Conservation (phyloP, 1,284 basidiomycete species). For the Grifola frondosa region DNA sequence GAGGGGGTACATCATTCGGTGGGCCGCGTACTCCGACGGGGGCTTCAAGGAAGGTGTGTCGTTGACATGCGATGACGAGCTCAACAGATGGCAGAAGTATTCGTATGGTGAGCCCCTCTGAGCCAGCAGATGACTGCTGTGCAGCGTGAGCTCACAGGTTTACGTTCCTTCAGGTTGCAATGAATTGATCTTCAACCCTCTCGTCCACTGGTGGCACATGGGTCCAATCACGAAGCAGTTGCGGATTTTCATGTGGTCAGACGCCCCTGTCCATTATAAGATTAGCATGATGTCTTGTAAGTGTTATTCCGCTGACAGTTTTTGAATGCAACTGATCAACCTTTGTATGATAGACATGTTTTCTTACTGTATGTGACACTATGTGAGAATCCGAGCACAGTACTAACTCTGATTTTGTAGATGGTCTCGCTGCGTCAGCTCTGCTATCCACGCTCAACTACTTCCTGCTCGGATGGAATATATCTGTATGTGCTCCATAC, state of each 20-base stretch:
- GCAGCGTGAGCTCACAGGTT: slow-evolving; percentile 10
- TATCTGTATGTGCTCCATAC: slow-evolving; percentile 38
- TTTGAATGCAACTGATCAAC: slow-evolving; percentile 17
- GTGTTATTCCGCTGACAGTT: slow-evolving; percentile 40
- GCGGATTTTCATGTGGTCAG: slow-evolving; percentile 75
- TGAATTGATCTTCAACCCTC: slow-evolving; percentile 77
- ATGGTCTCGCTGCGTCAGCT: slow-evolving; percentile 72
- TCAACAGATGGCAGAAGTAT: slow-evolving; percentile 88
- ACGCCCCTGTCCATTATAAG: slow-evolving; percentile 81
- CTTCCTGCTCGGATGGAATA: slow-evolving; percentile 59
- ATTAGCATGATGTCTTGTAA: slow-evolving; percentile 72
- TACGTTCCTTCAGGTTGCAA: slow-evolving; percentile 44
- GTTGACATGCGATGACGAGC: slow-evolving; percentile 75
- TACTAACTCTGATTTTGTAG: slow-evolving; percentile 31
- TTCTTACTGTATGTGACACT: slow-evolving; percentile 64
- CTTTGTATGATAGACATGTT: slow-evolving; percentile 77
- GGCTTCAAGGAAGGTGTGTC: slow-evolving; percentile 90
- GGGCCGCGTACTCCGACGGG: slow-evolving; percentile 80
- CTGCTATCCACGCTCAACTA: slow-evolving; percentile 70
- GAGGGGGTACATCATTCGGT: slow-evolving; percentile 74
- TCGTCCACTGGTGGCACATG: slow-evolving; percentile 67
- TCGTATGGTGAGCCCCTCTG: slow-evolving; percentile 60
- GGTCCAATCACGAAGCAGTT: slow-evolving; percentile 81
- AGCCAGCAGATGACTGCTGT: slow-evolving; percentile 3
- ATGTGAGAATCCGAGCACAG: neutral